phyloP scores from a whole-genome alignment of 352 stramenopile genomes.

The Phytopythium montanum region DNA sequence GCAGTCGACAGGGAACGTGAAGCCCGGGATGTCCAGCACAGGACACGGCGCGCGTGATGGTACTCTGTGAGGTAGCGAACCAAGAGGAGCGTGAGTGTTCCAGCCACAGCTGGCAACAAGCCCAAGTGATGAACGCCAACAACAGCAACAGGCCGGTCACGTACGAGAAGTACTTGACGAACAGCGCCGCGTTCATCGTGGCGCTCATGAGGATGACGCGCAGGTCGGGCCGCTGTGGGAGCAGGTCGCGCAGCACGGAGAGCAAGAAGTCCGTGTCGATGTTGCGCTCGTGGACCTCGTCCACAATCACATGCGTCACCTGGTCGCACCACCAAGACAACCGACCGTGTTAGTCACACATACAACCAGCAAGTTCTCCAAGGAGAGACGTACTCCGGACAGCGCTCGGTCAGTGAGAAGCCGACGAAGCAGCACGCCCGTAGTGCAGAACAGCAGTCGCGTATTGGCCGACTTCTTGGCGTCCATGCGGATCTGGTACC shows the following conservation, averaged over 20 bases:
- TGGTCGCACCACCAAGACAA: constrained; percentile 1
- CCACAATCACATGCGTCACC: constrained; percentile 98
- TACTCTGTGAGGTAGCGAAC: constrained; percentile 1
- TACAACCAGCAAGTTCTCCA: background rate
- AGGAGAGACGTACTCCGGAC: constrained; percentile 41
- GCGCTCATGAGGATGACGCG: constrained; percentile 96
- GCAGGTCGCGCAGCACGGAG: constrained; percentile 86
- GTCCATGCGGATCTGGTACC: constrained; percentile 97
- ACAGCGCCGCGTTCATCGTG: constrained; percentile 92
- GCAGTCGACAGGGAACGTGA: constrained; percentile 77
- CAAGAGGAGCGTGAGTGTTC: background rate
- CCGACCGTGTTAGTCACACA: background rate
- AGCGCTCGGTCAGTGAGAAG: constrained; percentile 89
- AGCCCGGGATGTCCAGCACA: constrained; percentile 82
- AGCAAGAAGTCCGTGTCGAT: constrained; percentile 97
- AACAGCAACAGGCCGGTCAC: constrained; percentile 1
- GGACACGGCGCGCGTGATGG: constrained; percentile 32
- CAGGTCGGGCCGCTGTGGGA: constrained; percentile 71
- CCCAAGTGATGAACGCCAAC: background rate
- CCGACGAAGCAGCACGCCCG: constrained; percentile 92
- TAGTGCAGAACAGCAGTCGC: constrained; percentile 95
- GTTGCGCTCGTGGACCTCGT: constrained; percentile 98
- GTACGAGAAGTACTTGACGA: constrained; percentile 85
- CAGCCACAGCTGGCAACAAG: background rate
- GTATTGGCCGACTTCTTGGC: constrained; percentile 87